Conservation (phyloP, 2,329 filamentous ascomycete genomes). For the Rutstroemia sp. region DNA sequence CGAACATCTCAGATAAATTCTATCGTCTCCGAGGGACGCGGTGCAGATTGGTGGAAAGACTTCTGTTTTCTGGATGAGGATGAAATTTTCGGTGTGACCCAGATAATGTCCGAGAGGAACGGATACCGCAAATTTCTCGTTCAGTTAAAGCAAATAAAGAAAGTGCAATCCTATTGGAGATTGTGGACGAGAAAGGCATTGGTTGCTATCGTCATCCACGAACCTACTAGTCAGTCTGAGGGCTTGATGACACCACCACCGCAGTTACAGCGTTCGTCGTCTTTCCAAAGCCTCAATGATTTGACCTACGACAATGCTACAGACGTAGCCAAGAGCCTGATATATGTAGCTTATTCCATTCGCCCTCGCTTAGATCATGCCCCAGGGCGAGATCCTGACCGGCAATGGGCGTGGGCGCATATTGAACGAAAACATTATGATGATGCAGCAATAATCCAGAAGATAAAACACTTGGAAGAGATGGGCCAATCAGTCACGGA, state of each 20-base stretch:
- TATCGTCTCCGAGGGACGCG: background rate
- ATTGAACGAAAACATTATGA: background rate
- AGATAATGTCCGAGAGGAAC: background rate
- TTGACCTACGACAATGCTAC: background rate
- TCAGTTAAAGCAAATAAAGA: background rate
- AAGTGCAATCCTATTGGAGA: background rate
- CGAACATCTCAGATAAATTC: background rate
- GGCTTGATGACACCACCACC: background rate
- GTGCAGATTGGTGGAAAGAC: background rate
- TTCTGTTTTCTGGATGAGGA: background rate
- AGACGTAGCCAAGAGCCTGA: background rate
- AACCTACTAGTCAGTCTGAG: background rate
- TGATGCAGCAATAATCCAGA: background rate
- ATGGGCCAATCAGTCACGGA: background rate
- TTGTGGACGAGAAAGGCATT: background rate
- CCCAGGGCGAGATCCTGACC: background rate
- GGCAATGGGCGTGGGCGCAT: background rate
- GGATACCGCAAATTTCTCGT: background rate
- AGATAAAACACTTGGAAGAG: background rate
- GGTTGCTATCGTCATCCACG: background rate
- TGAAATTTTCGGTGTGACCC: background rate
- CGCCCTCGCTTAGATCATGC: background rate
- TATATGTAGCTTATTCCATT: background rate
- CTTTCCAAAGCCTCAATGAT: background rate
- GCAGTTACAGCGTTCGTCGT: background rate